Evolutionary conservation across 345 rosid species (phyloP), one percentile per base, ranked within the genome.

Genomic region (Cardamine chenopodiifolia): DNA sequence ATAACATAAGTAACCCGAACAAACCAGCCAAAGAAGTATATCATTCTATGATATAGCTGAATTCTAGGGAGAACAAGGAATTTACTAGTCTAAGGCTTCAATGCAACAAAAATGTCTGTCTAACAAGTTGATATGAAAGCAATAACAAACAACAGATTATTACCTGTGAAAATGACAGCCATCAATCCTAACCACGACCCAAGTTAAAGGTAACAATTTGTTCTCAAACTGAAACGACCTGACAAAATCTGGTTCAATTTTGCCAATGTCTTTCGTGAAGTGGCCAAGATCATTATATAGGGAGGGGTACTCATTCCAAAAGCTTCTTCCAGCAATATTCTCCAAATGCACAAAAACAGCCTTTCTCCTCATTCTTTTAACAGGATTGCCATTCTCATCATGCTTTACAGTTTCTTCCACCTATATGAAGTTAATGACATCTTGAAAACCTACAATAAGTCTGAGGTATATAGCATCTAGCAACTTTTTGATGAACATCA

Each of bases 91-190:
- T 58, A 35, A 35, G 54, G 68, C 29, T 48, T 6, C 50, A 32
- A 20, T 25, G 58, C 20, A 65, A 44, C 31, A 32, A 11, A 65
- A 50, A 12, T 13, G 12, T 12, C 31, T 13, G 22, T 14, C 25
- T 15, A 18, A 63, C 42, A 72, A 64, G 4, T 12, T 19, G 44
- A 1, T 12, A 23, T 0, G 65, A 74, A 37, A 26, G 10, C 10
- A 50, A 6, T 3, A 26, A n/a, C 18, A 58, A 12, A 34, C 19
- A 23, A 68, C n/a, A 61, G 29, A 54, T 26, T 5, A 20, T 82
- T 82, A 89, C 97, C 96, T 86, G 88, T 94, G 98, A 83, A 94
- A 94, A 75, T 94, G 96, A 76, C 93, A 90, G 71, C 98, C 98
- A 77, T 94, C 98, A 75, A 91, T 86, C 79, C 98, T 85, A 66